These are phyloP conservation scores for Fusarium staphyleae DNA, from an alignment of 2,329 filamentous ascomycete species.

Conservation along the genomic window DNA sequence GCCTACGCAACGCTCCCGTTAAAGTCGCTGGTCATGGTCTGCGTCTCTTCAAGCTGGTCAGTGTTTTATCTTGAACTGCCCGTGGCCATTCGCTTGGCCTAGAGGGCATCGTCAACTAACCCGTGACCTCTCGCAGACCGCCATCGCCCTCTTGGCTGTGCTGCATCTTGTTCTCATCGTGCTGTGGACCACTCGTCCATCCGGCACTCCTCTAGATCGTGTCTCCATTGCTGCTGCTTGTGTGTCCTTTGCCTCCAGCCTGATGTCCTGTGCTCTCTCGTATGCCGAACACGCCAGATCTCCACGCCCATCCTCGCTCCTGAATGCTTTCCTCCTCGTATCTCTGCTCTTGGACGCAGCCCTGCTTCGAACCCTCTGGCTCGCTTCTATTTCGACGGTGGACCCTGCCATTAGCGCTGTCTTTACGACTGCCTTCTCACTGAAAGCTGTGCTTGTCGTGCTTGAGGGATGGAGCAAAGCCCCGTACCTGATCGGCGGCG, in stretches of 20 bases:
- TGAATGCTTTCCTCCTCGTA: conserved; percentile 46
- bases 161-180: conserved; percentile 46
- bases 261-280: conserved; percentile 45
- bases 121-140: conserved; percentile 19
- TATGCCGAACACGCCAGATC: conserved; percentile 45
- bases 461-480: conserved; percentile 52
- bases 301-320: conserved; percentile 43
- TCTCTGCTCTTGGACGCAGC: conserved; percentile 47
- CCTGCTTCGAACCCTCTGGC: conserved; percentile 47
- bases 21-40: conserved; percentile 39
- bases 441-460: conserved; percentile 48
- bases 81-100: background rate
- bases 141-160: conserved; percentile 38
- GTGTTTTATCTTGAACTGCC: background rate
- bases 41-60: conserved; percentile 41
- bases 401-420: conserved; percentile 42
- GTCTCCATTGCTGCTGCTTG: conserved; percentile 44
- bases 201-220: conserved; percentile 30
- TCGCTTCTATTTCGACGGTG: conserved; percentile 31
- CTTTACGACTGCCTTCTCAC: conserved; percentile 45
- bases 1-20: conserved; percentile 37
- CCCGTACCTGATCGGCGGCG: conserved; percentile 40
- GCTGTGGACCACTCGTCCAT: conserved; percentile 42
- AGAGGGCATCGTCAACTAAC: conserved; percentile 1
- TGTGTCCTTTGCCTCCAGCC: conserved; percentile 44